These are phyloP conservation scores for Tylopilus cervinicoccineus DNA, from an alignment of 768 basidiomycete species.

Conservation along the genomic window DNA sequence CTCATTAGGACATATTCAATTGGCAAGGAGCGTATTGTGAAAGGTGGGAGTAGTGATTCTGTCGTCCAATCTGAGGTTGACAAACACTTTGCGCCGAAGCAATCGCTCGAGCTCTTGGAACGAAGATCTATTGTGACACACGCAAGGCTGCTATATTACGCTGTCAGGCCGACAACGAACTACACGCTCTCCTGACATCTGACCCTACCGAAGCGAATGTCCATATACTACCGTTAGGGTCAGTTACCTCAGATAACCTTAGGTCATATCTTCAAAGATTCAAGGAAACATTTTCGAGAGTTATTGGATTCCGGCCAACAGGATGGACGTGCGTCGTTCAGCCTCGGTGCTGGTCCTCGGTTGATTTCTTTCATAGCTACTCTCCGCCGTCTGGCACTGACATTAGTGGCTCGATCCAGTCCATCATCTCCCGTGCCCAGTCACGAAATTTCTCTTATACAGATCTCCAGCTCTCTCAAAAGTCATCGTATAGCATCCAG, in stretches of 20 bases:
- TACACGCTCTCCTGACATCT: constrained; percentile 71
- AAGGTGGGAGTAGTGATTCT: constrained; percentile 49
- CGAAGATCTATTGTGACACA: constrained; percentile 86
- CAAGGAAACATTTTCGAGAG: constrained; percentile 63
- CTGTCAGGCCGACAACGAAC: constrained; percentile 80
- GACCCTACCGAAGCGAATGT: constrained; percentile 77
- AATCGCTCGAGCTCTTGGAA: constrained; percentile 74
- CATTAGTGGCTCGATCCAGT: constrained; percentile 57
- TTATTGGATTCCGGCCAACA: constrained; percentile 86
- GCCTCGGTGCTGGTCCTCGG: background rate
- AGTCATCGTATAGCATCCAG: constrained; percentile 65
- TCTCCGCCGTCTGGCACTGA: constrained; percentile 62
- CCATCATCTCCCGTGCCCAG: constrained; percentile 66
- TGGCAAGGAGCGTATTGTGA: constrained; percentile 96
- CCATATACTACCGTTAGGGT: constrained; percentile 78
- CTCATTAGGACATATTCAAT: constrained; percentile 88
- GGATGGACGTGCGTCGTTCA: constrained; percentile 82
- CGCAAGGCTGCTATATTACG: constrained; percentile 79
- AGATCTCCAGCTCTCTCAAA: constrained; percentile 63
- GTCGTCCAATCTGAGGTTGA: background rate
- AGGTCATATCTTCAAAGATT: constrained; percentile 73
- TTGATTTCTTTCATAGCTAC: constrained; percentile 42
- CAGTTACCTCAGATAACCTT: constrained; percentile 74
- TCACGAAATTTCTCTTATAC: constrained; percentile 64
- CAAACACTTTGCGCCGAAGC: constrained; percentile 42